Evolutionary conservation across 768 basidiomycete species (phyloP).

Genomic region (Lyophyllum shimeji): DNA sequence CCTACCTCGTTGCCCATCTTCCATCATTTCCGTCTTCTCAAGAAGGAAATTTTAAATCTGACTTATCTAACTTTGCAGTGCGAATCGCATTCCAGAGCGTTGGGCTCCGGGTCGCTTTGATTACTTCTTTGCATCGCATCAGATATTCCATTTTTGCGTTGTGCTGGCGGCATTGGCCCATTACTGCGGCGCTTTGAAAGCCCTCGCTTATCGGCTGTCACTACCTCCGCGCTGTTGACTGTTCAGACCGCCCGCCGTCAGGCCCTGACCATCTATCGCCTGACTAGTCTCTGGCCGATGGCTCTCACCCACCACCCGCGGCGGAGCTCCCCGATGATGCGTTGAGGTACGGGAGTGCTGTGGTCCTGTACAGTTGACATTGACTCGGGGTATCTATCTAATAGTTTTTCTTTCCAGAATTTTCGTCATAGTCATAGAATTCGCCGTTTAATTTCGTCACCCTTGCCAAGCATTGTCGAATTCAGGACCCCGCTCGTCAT

Average conservation of each 20-base stretch:
- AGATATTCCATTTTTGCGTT: conserved; percentile 87
- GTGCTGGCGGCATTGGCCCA: conserved; percentile 70
- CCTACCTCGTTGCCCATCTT: conserved; percentile 15
- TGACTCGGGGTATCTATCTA: not conserved
- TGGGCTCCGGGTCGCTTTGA: conserved; percentile 78
- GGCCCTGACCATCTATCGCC: not conserved
- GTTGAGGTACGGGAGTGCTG: conserved; percentile 4
- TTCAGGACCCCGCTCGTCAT: not conserved
- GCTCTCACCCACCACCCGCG: not conserved
- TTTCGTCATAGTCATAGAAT: not conserved
- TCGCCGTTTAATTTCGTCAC: not conserved
- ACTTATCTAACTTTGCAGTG: conserved; percentile 47
- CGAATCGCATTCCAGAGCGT: conserved; percentile 79
- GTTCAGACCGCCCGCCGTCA: not conserved
- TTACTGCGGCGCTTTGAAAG: conserved; percentile 55
- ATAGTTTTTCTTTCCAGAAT: not conserved
- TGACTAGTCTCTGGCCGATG: not conserved
- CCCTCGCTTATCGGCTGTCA: conserved; percentile 61
- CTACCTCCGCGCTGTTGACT: conserved; percentile 24
- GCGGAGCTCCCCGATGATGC: not conserved
- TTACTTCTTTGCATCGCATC: conserved; percentile 77
- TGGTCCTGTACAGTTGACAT: conserved; percentile 5
- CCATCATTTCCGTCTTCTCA: conserved; percentile 19
- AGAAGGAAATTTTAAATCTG: conserved; percentile 10
- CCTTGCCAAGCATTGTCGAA: not conserved